Percentiles rank a stretch among this genome's conserved stretches.
These are phyloP conservation scores for Podospora pseudopauciseta DNA, from an alignment of 495 filamentous ascomycete species.

Conservation along the genomic window DNA sequence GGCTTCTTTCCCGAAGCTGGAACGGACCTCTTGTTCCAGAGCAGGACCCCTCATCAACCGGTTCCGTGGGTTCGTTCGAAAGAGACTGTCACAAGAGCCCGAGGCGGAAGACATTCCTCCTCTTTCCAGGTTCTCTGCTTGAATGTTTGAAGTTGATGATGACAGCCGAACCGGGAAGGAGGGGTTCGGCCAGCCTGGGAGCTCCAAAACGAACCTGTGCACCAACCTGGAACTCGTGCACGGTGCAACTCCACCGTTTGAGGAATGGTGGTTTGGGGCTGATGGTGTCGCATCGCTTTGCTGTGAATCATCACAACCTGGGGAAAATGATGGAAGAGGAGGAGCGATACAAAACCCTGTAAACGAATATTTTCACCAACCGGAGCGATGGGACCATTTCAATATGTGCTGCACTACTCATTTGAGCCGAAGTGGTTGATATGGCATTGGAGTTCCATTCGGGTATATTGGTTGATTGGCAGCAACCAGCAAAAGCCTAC, in stretches of 20 bases:
- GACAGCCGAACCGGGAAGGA: slow-evolving; percentile 9
- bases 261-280: neutral
- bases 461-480: slow-evolving; percentile 1
- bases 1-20: slow-evolving; percentile 1
- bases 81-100: neutral
- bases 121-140: neutral
- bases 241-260: neutral
- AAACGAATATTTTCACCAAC: neutral
- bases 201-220: neutral
- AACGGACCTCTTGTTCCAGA: neutral
- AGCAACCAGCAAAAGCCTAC: neutral
- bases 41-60: neutral
- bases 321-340: neutral
- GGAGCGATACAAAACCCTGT: neutral
- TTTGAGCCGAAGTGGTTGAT: slow-evolving; percentile 4
- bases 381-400: neutral
- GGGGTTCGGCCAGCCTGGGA: neutral
- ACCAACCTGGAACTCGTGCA: neutral
- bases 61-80: slow-evolving; percentile 4
- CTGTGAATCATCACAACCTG: neutral
- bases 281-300: neutral
- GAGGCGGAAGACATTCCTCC: neutral
- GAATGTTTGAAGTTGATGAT: slow-evolving; percentile 28
- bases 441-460: slow-evolving; percentile 4
- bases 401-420: neutral